Percentiles rank a stretch among this genome's conserved stretches.
These are phyloP conservation scores for Penicillium sclerotigenum DNA, from an alignment of 2,329 filamentous ascomycete genomes.

Conservation along the genomic window DNA sequence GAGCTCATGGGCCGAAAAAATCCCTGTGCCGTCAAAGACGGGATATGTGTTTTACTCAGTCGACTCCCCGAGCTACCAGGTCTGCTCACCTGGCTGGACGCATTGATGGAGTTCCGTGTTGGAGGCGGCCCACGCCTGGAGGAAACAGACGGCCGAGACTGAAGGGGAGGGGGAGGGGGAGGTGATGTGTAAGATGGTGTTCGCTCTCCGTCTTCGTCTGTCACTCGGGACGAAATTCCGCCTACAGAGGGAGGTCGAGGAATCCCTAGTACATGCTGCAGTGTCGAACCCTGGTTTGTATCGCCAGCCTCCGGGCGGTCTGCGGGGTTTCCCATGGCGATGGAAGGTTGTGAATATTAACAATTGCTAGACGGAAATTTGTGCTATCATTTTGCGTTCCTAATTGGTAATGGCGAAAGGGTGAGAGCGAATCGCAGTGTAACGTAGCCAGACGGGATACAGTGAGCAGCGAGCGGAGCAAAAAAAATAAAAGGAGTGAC, in stretches of 20 bases:
- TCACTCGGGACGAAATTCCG: conserved; percentile 68
- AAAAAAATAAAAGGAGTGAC: conserved; percentile 16
- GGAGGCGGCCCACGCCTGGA: conserved; percentile 55
- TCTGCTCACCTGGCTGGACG: conserved; percentile 49
- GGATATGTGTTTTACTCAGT: conserved; percentile 80
- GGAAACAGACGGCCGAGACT: conserved; percentile 56
- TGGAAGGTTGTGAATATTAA: conserved; percentile 4
- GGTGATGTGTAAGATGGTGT: conserved; percentile 42
- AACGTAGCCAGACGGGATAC: conserved; percentile 1
- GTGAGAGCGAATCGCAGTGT: not conserved
- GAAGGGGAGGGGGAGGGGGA: conserved; percentile 51
- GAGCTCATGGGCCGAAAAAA: conserved; percentile 98
- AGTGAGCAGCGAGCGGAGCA: not conserved
- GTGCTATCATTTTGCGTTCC: conserved; percentile 24
- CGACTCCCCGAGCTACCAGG: conserved; percentile 60
- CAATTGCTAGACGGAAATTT: conserved; percentile 11
- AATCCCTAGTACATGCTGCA: conserved; percentile 54
- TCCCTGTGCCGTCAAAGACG: conserved; percentile 80
- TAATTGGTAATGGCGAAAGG: conserved; percentile 7
- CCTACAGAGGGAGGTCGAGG: conserved; percentile 40
- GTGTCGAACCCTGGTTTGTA: conserved; percentile 28
- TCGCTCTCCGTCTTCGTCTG: conserved; percentile 55
- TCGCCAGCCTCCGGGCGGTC: conserved; percentile 43
- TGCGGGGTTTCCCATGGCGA: conserved; percentile 24
- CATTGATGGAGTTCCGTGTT: conserved; percentile 38